Base-by-base conservation (phyloP, 108 stramenopile species). In the Thalassiosira profunda region DNA sequence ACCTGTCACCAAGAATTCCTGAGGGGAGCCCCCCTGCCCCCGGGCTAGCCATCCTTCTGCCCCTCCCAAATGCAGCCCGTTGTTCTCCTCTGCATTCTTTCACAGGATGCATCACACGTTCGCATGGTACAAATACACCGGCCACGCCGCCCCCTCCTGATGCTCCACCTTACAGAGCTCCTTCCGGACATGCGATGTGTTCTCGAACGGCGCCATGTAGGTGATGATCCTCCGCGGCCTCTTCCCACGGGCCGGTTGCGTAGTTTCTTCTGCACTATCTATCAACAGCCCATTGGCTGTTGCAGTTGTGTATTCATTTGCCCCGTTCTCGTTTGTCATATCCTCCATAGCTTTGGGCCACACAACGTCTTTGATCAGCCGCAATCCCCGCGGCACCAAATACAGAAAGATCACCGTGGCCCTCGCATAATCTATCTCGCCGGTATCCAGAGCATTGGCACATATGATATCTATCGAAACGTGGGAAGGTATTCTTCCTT, bases 381-480 rank as follows among this genome's bases (percentile, higher is more conserved):
- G 74, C 49, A 95, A 68, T 11, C 94, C 94, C 72, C 88, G 48
- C 28, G 94, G 94, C 49, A 95, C 86, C 65, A 95, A 57, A 73
- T 95, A 95, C 44, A 95, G 45, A 60, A 93, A 95, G 4, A 91
- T 36, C 10, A 89, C 77, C 9, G 81, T 92, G 18, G 88, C 94
- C 12, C 75, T 36, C 12, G 36, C 31, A 9, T 69, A 83, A 41
- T 86, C 76, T 15, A 58, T 34, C 1, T 51, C 31, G 33, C 33
- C 51, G 29, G 51, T 52, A 31, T 92, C 88, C 24, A 95, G 56
- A 14, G 86, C 94, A 79, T 95, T 95, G 5, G 23, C 73, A 56
- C 87, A 88, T 24, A 59, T 2, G 23, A 92, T 83, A 24, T 72
- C 53, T 15, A 90, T 69, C 0, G 48, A 47, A 6, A 87, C 67